These are phyloP conservation scores for Babesia bovis DNA, from an alignment of 169 alveolate genomes.

Conservation along the genomic window DNA sequence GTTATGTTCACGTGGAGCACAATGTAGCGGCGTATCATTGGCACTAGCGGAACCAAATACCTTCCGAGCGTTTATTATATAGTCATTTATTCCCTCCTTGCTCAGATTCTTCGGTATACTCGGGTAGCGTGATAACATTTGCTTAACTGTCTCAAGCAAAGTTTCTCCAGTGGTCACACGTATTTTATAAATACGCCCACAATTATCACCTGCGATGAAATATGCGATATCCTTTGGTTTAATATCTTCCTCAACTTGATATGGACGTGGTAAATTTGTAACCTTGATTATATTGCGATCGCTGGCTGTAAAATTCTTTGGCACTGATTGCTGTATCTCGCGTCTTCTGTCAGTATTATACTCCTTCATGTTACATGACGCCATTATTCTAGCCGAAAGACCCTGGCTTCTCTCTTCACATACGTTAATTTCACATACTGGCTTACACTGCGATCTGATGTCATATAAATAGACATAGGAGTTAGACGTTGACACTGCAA, in stretches of 20 bases:
- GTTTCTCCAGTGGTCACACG: constrained; percentile 69
- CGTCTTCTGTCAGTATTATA: constrained; percentile 41
- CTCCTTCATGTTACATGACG: constrained; percentile 17
- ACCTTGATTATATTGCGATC: constrained; percentile 33
- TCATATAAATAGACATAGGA: constrained; percentile 71
- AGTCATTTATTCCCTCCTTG: constrained; percentile 50
- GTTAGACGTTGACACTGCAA: constrained; percentile 69
- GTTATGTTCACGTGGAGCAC: constrained; percentile 42
- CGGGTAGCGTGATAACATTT: constrained; percentile 50
- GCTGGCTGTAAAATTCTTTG: constrained; percentile 22
- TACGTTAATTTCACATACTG: constrained; percentile 66
- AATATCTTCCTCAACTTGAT: constrained; percentile 2
- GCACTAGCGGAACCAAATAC: constrained; percentile 43
- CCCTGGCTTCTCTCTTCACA: constrained; percentile 66
- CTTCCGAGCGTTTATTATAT: constrained; percentile 66
- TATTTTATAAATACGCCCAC: constrained; percentile 68
- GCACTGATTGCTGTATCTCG: constrained; percentile 22
- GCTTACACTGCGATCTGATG: constrained; percentile 69
- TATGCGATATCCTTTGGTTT: constrained; percentile 52
- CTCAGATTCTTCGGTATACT: constrained; percentile 16
- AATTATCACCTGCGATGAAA: constrained; percentile 69
- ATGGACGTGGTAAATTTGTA: constrained; percentile 30
- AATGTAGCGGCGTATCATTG: constrained; percentile 62
- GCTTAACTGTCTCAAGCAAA: constrained; percentile 37
- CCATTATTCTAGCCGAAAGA: constrained; percentile 15